Conservation (phyloP, 2,329 filamentous ascomycete genomes). For the Botrytis deweyae region DNA sequence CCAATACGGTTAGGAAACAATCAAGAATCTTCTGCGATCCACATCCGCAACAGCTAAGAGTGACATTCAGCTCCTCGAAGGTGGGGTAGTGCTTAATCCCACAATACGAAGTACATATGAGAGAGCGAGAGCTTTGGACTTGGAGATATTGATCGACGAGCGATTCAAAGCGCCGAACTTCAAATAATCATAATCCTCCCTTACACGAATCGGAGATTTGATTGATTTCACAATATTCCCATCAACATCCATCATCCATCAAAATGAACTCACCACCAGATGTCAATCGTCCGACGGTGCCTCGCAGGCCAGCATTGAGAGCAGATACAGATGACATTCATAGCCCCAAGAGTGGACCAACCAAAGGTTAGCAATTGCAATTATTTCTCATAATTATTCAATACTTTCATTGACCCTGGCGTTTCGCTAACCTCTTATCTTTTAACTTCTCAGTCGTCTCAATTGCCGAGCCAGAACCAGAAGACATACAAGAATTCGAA, state of each 20-base stretch:
- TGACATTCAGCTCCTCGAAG: constrained; percentile 1
- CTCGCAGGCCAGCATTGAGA: constrained; percentile 21
- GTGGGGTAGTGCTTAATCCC: neutral
- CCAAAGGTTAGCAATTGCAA: constrained; percentile 33
- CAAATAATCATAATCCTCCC: neutral
- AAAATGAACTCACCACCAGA: constrained; percentile 17
- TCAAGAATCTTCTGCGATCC: neutral
- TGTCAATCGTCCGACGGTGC: neutral
- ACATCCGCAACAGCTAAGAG: neutral
- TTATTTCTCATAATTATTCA: constrained; percentile 9
- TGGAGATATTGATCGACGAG: neutral
- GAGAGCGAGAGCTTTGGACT: neutral
- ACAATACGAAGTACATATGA: neutral
- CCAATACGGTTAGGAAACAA: neutral
- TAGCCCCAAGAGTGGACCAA: constrained; percentile 33
- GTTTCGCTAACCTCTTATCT: constrained; percentile 9
- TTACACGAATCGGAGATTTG: neutral
- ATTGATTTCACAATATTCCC: neutral
- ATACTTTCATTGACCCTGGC: neutral
- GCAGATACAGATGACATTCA: constrained; percentile 21
- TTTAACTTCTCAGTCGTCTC: constrained; percentile 36
- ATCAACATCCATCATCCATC: neutral
- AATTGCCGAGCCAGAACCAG: constrained; percentile 35
- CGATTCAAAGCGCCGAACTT: neutral
- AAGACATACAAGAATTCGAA: constrained; percentile 25